These are phyloP conservation scores for Hamigera avellanea DNA, from an alignment of 495 filamentous ascomycete genomes.

Conservation along the genomic window DNA sequence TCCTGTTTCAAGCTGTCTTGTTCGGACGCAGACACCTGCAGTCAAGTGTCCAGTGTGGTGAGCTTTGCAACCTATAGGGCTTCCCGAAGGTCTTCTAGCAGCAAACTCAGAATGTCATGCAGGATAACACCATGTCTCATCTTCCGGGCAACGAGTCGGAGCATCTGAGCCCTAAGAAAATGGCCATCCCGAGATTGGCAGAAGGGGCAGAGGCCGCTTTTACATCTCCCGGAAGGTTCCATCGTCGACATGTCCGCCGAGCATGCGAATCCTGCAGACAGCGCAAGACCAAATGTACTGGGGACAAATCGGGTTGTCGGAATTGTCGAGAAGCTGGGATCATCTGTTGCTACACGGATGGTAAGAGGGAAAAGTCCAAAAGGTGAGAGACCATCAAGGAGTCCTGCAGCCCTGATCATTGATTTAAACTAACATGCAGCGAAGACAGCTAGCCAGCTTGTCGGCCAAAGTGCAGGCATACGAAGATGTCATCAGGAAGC, in stretches of 20 bases:
- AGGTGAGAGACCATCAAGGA: conserved; percentile 20
- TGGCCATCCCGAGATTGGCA: conserved; percentile 32
- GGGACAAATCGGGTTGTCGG: conserved; percentile 40
- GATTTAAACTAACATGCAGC: neutral
- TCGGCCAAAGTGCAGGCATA: conserved; percentile 38
- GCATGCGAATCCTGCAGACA: conserved; percentile 38
- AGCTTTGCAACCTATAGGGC: neutral
- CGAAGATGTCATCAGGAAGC: conserved; percentile 29
- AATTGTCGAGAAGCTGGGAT: conserved; percentile 41
- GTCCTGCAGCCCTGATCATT: neutral
- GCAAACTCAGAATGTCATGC: neutral
- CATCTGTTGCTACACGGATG: conserved; percentile 42
- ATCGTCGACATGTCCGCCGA: conserved; percentile 33
- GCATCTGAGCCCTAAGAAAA: conserved; percentile 15
- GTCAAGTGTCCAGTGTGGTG: conserved; percentile 17
- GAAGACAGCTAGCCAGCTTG: conserved; percentile 37
- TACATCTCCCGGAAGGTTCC: conserved; percentile 23
- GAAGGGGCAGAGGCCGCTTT: conserved; percentile 28
- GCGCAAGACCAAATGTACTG: conserved; percentile 49
- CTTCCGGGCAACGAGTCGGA: conserved; percentile 10
- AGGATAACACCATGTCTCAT: conserved; percentile 16
- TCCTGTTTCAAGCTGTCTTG: conserved; percentile 20
- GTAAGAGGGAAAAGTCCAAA: conserved; percentile 45
- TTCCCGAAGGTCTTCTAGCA: conserved; percentile 1
- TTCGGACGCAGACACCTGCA: conserved; percentile 19